Evolutionary conservation across 805 yeast species (phyloP).

Genomic region (Ogataea pignaliae): DNA sequence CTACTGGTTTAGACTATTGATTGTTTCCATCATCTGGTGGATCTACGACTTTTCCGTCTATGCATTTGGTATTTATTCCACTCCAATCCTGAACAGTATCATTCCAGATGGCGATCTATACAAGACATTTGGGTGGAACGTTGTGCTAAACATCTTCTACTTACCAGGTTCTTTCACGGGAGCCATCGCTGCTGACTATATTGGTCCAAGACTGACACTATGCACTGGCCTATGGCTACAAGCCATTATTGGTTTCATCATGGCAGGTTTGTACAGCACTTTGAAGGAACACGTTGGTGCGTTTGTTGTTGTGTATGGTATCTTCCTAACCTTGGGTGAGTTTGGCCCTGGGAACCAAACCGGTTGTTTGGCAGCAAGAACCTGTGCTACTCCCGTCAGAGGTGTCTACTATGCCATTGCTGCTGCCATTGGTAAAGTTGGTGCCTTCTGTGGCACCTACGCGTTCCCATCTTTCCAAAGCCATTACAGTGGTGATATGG

Average conservation of each 20-base stretch:
- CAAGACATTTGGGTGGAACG: constrained; percentile 87
- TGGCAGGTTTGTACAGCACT: constrained; percentile 65
- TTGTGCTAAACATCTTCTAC: constrained; percentile 81
- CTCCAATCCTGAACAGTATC: constrained; percentile 57
- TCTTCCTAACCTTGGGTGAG: constrained; percentile 84
- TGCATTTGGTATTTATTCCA: constrained; percentile 82
- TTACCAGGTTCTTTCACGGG: constrained; percentile 89
- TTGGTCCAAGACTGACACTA: constrained; percentile 84
- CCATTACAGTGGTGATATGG: constrained; percentile 54
- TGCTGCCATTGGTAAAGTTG: constrained; percentile 88
- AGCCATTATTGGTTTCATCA: constrained; percentile 73
- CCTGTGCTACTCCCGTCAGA: constrained; percentile 81
- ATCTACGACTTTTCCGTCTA: constrained; percentile 84
- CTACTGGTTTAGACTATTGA: constrained; percentile 74
- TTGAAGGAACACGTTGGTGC: constrained; percentile 65
- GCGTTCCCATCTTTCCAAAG: constrained; percentile 78
- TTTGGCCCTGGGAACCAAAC: constrained; percentile 93
- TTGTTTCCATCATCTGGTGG: constrained; percentile 83
- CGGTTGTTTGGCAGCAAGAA: constrained; percentile 83
- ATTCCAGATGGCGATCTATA: constrained; percentile 60
- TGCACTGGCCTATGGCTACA: constrained; percentile 66
- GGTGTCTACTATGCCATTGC: constrained; percentile 90
- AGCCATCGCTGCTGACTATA: constrained; percentile 73
- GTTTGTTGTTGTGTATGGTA: constrained; percentile 83
- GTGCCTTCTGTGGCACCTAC: constrained; percentile 89